A percentile compares a stretch with the other conserved stretches of the same genome.
Conservation (phyloP, 805 yeast genomes). For the Wickerhamiella dianesei region DNA sequence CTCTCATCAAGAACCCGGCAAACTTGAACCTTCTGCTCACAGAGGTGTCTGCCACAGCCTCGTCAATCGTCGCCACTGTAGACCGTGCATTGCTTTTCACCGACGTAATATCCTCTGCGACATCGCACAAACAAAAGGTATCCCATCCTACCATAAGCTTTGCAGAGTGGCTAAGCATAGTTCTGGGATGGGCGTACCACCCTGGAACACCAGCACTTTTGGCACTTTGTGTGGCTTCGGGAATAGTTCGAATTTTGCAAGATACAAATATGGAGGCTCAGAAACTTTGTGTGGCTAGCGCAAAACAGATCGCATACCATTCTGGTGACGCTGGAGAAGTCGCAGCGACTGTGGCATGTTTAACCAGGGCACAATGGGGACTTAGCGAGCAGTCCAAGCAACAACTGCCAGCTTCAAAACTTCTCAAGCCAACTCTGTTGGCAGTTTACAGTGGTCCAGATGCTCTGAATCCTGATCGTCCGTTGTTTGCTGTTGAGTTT, state of each 20-base stretch:
- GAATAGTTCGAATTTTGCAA: conserved; percentile 3
- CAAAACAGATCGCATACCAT: conserved; percentile 2
- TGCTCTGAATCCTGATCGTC: conserved; percentile 1
- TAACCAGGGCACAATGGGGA: conserved; percentile 14
- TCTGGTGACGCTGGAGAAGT: conserved; percentile 2
- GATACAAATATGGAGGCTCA: background rate
- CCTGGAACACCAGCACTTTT: conserved; percentile 8
- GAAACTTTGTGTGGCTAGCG: background rate
- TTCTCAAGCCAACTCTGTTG: conserved; percentile 1
- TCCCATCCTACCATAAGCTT: conserved; percentile 15
- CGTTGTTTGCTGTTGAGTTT: conserved; percentile 4
- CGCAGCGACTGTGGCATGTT: conserved; percentile 8
- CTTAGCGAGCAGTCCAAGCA: conserved; percentile 1
- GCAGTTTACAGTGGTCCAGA: conserved; percentile 6
- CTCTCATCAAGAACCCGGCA: conserved; percentile 15
- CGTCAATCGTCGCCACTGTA: background rate
- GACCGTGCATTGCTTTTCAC: conserved; percentile 4
- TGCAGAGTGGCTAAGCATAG: conserved; percentile 6
- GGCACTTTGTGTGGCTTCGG: conserved; percentile 10
- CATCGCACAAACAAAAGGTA: conserved; percentile 11
- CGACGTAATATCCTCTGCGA: conserved; percentile 14
- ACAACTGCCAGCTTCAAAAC: conserved; percentile 4
- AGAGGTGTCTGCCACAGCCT: conserved; percentile 9
- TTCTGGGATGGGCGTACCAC: conserved; percentile 3
- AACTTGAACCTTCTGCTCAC: conserved; percentile 13